Evolutionary conservation across 192 early-diverging fungal genomes (phyloP), one percentile per base, ranked within the genome.

Genomic region (Coemansia umbellata): DNA sequence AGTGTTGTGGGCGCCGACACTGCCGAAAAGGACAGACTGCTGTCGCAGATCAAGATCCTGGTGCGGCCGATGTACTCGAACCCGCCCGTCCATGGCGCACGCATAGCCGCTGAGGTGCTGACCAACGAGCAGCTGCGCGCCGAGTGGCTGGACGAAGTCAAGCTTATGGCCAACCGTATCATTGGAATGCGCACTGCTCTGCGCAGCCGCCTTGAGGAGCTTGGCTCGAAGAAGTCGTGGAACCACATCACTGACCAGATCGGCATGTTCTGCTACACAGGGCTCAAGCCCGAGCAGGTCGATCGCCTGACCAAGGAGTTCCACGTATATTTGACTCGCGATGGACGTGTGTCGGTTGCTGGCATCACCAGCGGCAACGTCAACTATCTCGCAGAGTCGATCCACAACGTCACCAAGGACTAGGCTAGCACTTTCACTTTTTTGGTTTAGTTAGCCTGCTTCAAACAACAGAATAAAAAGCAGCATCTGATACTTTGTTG

Each of bases 211-310:
- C 82, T 99, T 24, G 82, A 91, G 67, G 86, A 91, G 42, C 86
- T 91, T 69, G 81, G 82, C n/a, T 86, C 87, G 31, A 82, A 81
- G 79, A 68, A 67, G 39, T 55, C 62, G 60, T 99, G 97, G 97
- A 78, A 82, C 54, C 97, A 99, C 76, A 90, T 98, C 56, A 96
- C 91, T 23, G 78, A 83, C 66, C 88, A 91, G 73, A 98, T 98
- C 66, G 96, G 96, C 65, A 98, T 98, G 96, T 98, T 98, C 83
- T 93, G 88, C 78, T 98, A 79, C 83, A 92, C 94, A 30, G 94
- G 94, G 13, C 82, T 99, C 68, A 90, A 60, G 18, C 83, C 91
- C 33, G 87, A 84, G 47, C 93, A 98, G 79, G 91, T 92, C 31
- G 90, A 91, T 66, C 77, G 83, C 33, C 65, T 98, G 62, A 84